These are phyloP conservation scores for Petunia hybrid DNA, from an alignment of 305 asterid genomes.

Conservation along the genomic window DNA sequence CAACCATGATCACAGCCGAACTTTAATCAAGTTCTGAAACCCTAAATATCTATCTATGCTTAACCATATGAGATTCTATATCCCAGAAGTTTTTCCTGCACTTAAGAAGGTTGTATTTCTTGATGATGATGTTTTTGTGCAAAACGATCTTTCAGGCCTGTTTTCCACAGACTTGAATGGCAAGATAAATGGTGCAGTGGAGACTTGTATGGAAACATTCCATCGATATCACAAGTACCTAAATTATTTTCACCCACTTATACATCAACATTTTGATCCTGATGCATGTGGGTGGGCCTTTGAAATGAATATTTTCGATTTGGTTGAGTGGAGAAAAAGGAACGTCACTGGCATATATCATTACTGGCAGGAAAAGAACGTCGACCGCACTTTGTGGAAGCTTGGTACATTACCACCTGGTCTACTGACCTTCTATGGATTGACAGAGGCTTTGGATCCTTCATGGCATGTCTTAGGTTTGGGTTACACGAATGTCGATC, in stretches of 20 bases:
- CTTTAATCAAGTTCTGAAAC: conserved; percentile 85
- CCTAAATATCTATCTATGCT: conserved; percentile 90
- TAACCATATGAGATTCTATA: conserved; percentile 87
- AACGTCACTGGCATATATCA: conserved; percentile 83
- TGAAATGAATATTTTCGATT: conserved; percentile 69
- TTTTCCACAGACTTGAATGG: conserved; percentile 65
- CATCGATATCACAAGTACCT: conserved; percentile 84
- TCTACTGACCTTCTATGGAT: conserved; percentile 52
- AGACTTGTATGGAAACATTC: conserved; percentile 90
- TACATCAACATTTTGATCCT: conserved; percentile 81
- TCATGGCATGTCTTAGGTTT: conserved; percentile 56
- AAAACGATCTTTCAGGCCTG: conserved; percentile 68
- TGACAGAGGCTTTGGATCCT: conserved; percentile 48
- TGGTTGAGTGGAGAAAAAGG: conserved; percentile 82
- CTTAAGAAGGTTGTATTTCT: conserved; percentile 77
- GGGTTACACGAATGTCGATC: conserved; percentile 54
- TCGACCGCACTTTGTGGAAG: conserved; percentile 56
- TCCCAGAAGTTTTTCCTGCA: conserved; percentile 82
- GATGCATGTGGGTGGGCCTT: conserved; percentile 78
- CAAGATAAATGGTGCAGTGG: conserved; percentile 65
- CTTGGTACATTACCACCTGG: conserved; percentile 60
- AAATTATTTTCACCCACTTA: conserved; percentile 86
- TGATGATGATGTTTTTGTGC: conserved; percentile 83
- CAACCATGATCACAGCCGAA: conserved; percentile 55
- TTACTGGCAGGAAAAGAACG: conserved; percentile 83